phyloP scores from a whole-genome alignment of 306 rosid genomes.

The Morella rubra region DNA sequence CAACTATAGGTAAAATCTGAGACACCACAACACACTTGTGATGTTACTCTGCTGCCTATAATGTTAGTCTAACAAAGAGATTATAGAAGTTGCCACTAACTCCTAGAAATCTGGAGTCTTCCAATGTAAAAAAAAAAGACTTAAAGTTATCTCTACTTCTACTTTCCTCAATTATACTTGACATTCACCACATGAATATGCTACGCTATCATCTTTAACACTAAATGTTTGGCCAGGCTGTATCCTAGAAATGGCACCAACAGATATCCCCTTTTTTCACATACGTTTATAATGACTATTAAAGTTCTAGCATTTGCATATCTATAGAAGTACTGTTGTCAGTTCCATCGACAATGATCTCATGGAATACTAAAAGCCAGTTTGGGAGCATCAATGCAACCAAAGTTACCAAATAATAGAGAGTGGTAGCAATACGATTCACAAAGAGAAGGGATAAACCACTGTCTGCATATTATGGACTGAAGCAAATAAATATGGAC shows the following conservation, averaged over 20 bases:
- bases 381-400: background rate
- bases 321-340: background rate
- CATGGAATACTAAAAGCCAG: background rate
- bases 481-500: background rate
- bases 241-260: background rate
- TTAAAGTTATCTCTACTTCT: too few relatives aligned
- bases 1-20: slow-evolving; percentile 69
- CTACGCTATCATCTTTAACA: background rate
- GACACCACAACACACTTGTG: background rate
- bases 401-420: background rate
- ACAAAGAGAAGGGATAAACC: background rate
- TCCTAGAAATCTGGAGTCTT: background rate
- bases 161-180: too few relatives aligned
- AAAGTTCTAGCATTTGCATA: background rate
- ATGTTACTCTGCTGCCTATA: slow-evolving; percentile 13
- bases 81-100: background rate
- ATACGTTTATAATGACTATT: background rate
- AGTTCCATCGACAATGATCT: background rate
- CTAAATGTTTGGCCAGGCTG: background rate
- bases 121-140: background rate
- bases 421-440: background rate
- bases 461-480: background rate
- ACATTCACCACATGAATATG: background rate
- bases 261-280: background rate
- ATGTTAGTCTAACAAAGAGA: background rate